Base-by-base conservation (phyloP, 768 basidiomycete genomes). In the Boletus fagicola region DNA sequence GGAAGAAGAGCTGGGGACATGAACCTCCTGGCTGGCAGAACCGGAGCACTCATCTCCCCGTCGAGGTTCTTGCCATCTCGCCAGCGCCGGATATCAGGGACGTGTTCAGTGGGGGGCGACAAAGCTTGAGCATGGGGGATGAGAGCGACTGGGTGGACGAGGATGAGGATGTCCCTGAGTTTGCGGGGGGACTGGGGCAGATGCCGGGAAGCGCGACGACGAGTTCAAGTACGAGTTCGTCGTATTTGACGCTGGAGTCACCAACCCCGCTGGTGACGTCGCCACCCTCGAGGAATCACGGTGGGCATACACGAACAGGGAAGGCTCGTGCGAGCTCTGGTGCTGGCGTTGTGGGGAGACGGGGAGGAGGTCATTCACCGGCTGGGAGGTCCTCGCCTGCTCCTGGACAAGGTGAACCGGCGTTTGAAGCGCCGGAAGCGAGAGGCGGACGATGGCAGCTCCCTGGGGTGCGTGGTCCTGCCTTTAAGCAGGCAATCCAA, bases 101-200 rank as follows among this genome's bases (percentile, higher is more conserved):
- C 62, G 91, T 94, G 28, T 92, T 94, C 58, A 84, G 87, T 38
- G 65, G 30, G 4, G 84, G 87, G 18, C 70, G 87, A 59, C 80
- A 78, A 58, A 81, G 86, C 40, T 60, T 82, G 43, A 82, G 65
- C 62, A 69, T 80, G 50, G 87, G 88, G 9, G 92, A 92, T 64
- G 91, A 93, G 63, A 87, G 86, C 46, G 90, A 92, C 61, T 93
- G 91, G 91, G 87, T 91, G 15, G 92, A 93, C 64, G 89, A 92
- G 63, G 91, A 94, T 42, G 91, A 92, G 8, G 89, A 92, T 63
- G 72, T 73, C 20, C 75, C 84, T 9, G 77, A 82, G 26, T 92
- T 90, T 73, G 86, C 83, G 15, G 90, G 90, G 47, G 91, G 91
- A 6, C 70, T 94, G 31, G 91, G 91, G 0, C 91, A 94, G 40